Percentiles rank a stretch among this genome's conserved stretches.
phyloP scores from a whole-genome alignment of 345 rosid genomes.

The Lumnitzera racemosa region DNA sequence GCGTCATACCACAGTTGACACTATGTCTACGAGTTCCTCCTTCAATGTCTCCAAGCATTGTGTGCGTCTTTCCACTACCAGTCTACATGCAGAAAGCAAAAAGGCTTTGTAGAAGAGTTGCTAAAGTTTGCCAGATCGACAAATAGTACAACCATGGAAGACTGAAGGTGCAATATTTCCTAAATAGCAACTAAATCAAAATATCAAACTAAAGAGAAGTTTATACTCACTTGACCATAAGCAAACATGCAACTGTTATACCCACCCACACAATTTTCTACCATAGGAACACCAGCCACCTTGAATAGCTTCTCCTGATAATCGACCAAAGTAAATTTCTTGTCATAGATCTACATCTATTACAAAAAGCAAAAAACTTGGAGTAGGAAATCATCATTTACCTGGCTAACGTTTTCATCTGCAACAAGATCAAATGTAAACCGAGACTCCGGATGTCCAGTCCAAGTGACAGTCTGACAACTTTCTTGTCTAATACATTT shows the following conservation, averaged over 20 bases:
- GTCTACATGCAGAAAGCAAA: slow-evolving; percentile 44
- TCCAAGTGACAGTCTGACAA: slow-evolving; percentile 80
- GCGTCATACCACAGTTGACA: slow-evolving; percentile 94
- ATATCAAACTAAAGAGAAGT: neutral
- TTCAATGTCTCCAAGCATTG: slow-evolving; percentile 99
- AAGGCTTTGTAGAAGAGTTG: neutral
- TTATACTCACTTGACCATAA: slow-evolving; percentile 74
- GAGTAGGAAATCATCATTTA: slow-evolving; percentile 4
- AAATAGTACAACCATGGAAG: too few species aligned
- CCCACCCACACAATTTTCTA: slow-evolving; percentile 91
- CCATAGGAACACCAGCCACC: slow-evolving; percentile 96
- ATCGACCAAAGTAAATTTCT: slow-evolving; percentile 2
- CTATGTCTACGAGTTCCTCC: slow-evolving; percentile 92
- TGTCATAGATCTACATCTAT: neutral
- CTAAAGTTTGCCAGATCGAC: too few species aligned
- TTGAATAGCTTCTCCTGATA: slow-evolving; percentile 79
- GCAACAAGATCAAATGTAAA: slow-evolving; percentile 94
- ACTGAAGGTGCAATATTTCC: too few species aligned
- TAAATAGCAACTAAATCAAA: neutral
- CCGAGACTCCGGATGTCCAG: slow-evolving; percentile 82
- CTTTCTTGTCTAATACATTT: slow-evolving; percentile 88
- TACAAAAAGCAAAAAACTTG: neutral
- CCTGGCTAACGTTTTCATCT: slow-evolving; percentile 87
- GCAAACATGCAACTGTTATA: slow-evolving; percentile 99
- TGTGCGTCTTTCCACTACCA: slow-evolving; percentile 99